A percentile compares a stretch with the other conserved stretches of the same genome.
These are phyloP conservation scores for Apiospora sp. DNA, from an alignment of 2,329 filamentous ascomycete species.

Conservation along the genomic window DNA sequence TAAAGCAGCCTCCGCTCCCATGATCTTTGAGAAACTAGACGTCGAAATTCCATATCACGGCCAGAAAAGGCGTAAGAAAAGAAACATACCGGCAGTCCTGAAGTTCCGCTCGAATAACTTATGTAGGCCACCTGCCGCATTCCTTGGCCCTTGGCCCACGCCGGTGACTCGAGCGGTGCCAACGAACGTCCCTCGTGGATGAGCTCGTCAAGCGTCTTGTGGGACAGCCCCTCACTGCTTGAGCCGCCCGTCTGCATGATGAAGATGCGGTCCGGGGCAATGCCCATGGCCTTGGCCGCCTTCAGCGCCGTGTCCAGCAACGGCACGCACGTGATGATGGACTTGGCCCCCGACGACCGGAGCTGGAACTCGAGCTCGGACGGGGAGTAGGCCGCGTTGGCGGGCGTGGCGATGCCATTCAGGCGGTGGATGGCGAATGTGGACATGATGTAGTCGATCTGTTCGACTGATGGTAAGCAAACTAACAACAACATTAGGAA, in stretches of 20 bases:
- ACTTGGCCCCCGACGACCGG: constrained; percentile 68
- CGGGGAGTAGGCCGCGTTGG: constrained; percentile 74
- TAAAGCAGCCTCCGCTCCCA: too few relatives aligned
- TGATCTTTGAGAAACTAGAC: too few relatives aligned
- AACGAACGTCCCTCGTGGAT: constrained; percentile 63
- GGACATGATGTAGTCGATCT: constrained; percentile 72
- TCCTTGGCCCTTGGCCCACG: constrained; percentile 66
- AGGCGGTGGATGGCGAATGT: constrained; percentile 74
- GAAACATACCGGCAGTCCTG: constrained; percentile 68
- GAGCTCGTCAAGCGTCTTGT: constrained; percentile 70
- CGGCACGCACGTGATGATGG: constrained; percentile 73
- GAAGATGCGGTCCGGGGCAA: constrained; percentile 69
- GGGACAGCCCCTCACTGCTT: constrained; percentile 49
- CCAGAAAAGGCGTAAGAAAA: too few relatives aligned
- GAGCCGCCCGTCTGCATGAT: constrained; percentile 59
- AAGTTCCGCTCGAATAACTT: constrained; percentile 78
- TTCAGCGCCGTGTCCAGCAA: constrained; percentile 68
- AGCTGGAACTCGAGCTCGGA: constrained; percentile 73
- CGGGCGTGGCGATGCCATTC: constrained; percentile 71
- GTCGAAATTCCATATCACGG: too few relatives aligned
- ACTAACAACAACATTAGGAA: not conserved
- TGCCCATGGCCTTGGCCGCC: constrained; percentile 66
- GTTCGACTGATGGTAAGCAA: not conserved
- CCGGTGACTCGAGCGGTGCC: constrained; percentile 56
- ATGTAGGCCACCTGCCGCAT: constrained; percentile 72